These are phyloP conservation scores for Simplicillium aogashimaense DNA, from an alignment of 2,329 filamentous ascomycete species.

Conservation along the genomic window DNA sequence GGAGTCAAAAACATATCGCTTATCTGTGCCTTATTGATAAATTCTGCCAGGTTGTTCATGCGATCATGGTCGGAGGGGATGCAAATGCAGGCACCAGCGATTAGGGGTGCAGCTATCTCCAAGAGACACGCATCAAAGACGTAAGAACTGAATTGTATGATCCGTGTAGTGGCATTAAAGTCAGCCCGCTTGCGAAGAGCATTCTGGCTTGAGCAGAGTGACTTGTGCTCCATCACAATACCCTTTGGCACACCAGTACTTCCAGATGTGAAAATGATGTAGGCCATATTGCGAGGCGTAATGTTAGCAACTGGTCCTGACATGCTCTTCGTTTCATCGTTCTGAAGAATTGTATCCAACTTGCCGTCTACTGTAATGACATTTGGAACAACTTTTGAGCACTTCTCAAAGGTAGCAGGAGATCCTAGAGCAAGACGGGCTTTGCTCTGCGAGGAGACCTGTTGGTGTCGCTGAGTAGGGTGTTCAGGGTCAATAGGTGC, in stretches of 20 bases:
- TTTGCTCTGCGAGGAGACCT: too few relatives aligned
- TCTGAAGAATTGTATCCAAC: background rate
- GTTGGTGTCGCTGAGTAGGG: too few relatives aligned
- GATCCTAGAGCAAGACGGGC: background rate
- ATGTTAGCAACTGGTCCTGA: background rate
- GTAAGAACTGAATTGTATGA: conserved; percentile 2
- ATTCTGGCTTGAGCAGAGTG: background rate
- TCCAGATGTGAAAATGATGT: background rate
- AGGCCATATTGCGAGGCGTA: background rate
- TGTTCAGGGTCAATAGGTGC: conserved; percentile 1
- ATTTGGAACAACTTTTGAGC: background rate
- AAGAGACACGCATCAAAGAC: conserved; percentile 12
- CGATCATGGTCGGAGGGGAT: conserved; percentile 4
- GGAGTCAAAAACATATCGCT: background rate
- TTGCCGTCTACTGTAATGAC: background rate
- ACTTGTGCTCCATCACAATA: conserved; percentile 1
- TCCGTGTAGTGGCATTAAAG: background rate
- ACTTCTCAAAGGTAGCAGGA: background rate
- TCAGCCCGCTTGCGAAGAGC: background rate
- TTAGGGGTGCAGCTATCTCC: conserved; percentile 5
- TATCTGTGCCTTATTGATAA: background rate
- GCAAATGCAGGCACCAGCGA: conserved; percentile 3
- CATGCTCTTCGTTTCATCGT: background rate
- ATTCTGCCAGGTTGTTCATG: conserved; percentile 1
- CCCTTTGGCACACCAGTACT: background rate